Evolutionary conservation across 352 stramenopile species (phyloP).

Genomic region (Phytophthora fragariae): DNA sequence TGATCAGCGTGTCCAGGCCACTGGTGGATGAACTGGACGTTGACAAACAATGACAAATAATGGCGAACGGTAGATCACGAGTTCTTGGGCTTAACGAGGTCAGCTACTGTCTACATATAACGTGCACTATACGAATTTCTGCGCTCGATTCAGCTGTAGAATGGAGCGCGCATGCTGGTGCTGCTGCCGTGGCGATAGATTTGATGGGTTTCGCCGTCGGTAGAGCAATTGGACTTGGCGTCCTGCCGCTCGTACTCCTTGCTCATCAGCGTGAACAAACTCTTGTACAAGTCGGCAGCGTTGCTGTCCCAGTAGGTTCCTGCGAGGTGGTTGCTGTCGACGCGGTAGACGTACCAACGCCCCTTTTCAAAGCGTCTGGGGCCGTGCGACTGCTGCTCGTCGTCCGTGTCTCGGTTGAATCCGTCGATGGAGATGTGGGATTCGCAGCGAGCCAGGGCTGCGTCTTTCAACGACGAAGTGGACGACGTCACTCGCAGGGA

Average conservation of each 20-base stretch:
- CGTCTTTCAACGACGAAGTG: slow-evolving; percentile 41
- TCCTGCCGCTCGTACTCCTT: slow-evolving; percentile 64
- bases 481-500: slow-evolving; percentile 52
- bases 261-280: slow-evolving; percentile 72
- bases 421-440: slow-evolving; percentile 83
- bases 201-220: slow-evolving; percentile 21
- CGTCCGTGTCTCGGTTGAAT: slow-evolving; percentile 54
- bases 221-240: not conserved
- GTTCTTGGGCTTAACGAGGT: slow-evolving; percentile 14
- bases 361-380: slow-evolving; percentile 57
- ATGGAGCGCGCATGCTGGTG: slow-evolving; percentile 6
- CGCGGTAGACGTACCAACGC: slow-evolving; percentile 83
- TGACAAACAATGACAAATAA: too few relatives aligned
- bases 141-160: slow-evolving; percentile 15
- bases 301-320: slow-evolving; percentile 77
- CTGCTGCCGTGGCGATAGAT: slow-evolving; percentile 17
- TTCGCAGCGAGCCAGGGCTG: slow-evolving; percentile 47
- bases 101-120: slow-evolving; percentile 4
- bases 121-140: not conserved
- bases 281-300: slow-evolving; percentile 68
- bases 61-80: too few relatives aligned
- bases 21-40: slow-evolving; percentile 6
- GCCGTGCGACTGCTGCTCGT: slow-evolving; percentile 33
- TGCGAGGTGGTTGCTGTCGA: slow-evolving; percentile 78
- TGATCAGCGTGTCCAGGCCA: too few relatives aligned